A percentile compares a stretch with the other conserved stretches of the same genome.
phyloP scores from a whole-genome alignment of 2,329 filamentous ascomycete species.

The Colletotrichum echinochloae region DNA sequence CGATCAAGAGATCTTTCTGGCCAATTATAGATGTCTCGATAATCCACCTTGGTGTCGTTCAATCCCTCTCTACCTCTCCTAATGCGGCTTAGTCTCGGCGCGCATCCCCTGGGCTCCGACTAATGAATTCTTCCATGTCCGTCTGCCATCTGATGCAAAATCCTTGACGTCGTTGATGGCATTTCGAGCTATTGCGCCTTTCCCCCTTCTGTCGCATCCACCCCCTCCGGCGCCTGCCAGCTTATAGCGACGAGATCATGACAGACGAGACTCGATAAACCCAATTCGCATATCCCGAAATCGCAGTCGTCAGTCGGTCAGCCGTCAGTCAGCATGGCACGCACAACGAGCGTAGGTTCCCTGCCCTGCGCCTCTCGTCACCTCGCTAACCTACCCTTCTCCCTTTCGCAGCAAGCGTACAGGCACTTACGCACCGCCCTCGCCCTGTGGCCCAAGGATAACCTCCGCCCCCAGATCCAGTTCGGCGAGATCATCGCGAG shows the following conservation, averaged over 20 bases:
- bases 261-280: constrained; percentile 6
- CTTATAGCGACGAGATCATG: constrained; percentile 26
- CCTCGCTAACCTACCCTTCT: constrained; percentile 20
- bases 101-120: constrained; percentile 3
- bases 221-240: constrained; percentile 46
- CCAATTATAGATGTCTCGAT: background rate
- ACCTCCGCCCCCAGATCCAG: constrained; percentile 71
- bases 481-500: constrained; percentile 67
- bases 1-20: background rate
- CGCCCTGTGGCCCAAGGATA: constrained; percentile 72
- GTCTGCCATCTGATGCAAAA: constrained; percentile 24
- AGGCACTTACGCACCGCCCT: constrained; percentile 63
- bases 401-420: constrained; percentile 53
- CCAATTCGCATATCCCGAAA: background rate
- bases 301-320: too few species aligned
- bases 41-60: constrained; percentile 8
- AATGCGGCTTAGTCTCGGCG: constrained; percentile 20
- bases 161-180: constrained; percentile 40
- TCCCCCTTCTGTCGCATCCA: constrained; percentile 51
- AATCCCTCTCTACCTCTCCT: background rate
- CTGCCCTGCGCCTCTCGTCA: background rate
- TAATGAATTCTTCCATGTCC: constrained; percentile 28
- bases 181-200: background rate
- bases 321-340: constrained; percentile 44
- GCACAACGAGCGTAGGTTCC: constrained; percentile 42